Evolutionary conservation across 2,329 filamentous ascomycete genomes (phyloP).

Genomic region (Ascochyta clinopodiicola): DNA sequence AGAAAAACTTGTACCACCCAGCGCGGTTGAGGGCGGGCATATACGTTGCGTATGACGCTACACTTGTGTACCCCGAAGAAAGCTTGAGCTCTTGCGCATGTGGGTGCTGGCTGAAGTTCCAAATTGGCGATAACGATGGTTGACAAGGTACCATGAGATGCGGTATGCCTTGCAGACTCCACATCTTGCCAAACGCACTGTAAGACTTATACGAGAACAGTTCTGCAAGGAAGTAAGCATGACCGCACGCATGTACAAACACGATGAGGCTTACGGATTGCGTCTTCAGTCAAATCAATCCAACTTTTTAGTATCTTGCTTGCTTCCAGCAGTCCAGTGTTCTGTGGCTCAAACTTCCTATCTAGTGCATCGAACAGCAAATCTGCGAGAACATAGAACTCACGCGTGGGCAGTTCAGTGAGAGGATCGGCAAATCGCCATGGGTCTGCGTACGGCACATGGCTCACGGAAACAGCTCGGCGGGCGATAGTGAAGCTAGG

Average conservation of each 20-base stretch:
- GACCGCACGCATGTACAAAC: background rate
- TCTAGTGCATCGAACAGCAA: constrained; percentile 44
- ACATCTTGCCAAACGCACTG: constrained; percentile 41
- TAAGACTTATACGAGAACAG: constrained; percentile 39
- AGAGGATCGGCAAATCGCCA: constrained; percentile 44
- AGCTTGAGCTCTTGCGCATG: constrained; percentile 35
- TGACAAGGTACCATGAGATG: constrained; percentile 45
- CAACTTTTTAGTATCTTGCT: constrained; percentile 42
- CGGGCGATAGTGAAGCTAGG: constrained; percentile 37
- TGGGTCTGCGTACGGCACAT: constrained; percentile 38
- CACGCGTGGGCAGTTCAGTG: constrained; percentile 43
- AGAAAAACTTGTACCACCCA: constrained; percentile 47
- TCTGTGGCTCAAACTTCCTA: constrained; percentile 43
- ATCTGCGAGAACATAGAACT: constrained; percentile 47
- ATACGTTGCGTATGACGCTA: constrained; percentile 28
- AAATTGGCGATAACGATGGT: constrained; percentile 33
- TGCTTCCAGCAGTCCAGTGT: constrained; percentile 44
- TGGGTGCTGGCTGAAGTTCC: constrained; percentile 38
- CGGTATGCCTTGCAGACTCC: constrained; percentile 42
- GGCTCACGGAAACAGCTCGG: constrained; percentile 37
- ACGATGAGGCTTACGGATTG: constrained; percentile 21
- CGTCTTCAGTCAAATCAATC: constrained; percentile 39
- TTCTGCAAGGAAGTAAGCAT: constrained; percentile 20
- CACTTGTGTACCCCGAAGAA: constrained; percentile 14
- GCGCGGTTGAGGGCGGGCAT: constrained; percentile 46